Percentiles rank a stretch among this genome's conserved stretches.
Conservation (phyloP, 202 grass and related monocot genomes). For the Setaria viridis region DNA sequence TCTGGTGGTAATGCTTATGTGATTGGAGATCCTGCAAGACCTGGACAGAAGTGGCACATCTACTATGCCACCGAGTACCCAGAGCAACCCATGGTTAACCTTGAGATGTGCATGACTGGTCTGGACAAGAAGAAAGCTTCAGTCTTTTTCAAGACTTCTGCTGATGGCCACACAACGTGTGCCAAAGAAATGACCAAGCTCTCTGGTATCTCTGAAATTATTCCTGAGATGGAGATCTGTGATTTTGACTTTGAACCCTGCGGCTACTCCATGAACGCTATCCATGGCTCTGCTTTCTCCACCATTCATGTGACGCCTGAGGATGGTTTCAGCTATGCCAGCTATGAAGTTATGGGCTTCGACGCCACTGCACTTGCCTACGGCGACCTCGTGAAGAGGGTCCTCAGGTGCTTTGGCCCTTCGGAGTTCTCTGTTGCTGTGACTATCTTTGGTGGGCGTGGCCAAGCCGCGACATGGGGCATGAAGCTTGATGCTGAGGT, state of each 20-base stretch:
- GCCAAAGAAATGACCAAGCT: constrained; percentile 94
- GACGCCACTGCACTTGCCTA: constrained; percentile 54
- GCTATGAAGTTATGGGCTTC: constrained; percentile 91
- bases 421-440: constrained; percentile 88
- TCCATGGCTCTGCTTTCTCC: constrained; percentile 66
- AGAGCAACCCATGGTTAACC: constrained; percentile 83
- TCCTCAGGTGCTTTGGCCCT: constrained; percentile 78
- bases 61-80: constrained; percentile 83
- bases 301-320: constrained; percentile 98
- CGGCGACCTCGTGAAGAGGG: constrained; percentile 65
- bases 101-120: constrained; percentile 99
- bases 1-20: constrained; percentile 93
- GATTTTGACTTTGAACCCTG: constrained; percentile 97
- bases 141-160: constrained; percentile 82
- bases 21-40: constrained; percentile 69
- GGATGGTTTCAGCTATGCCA: constrained; percentile 95
- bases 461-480: constrained; percentile 65
- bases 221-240: constrained; percentile 94
- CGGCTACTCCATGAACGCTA: constrained; percentile 97
- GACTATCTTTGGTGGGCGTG: constrained; percentile 70
- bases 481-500: constrained; percentile 56
- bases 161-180: constrained; percentile 61
- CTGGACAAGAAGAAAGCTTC: constrained; percentile 77
- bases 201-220: constrained; percentile 86
- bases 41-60: constrained; percentile 86